phyloP scores from a whole-genome alignment of 345 rosid species.

The Raphanus raphanistrum region DNA sequence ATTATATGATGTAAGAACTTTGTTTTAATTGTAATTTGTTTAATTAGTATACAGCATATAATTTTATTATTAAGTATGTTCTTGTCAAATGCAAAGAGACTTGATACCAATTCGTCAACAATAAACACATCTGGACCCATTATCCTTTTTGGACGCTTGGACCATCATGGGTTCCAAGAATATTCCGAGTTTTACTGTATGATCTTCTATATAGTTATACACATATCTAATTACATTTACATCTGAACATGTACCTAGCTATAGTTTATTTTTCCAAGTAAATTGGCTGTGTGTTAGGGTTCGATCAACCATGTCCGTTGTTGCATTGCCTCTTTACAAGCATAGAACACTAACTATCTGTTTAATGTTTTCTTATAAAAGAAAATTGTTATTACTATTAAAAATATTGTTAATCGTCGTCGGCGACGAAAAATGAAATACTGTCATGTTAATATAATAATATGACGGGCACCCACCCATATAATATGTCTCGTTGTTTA shows the following conservation, averaged over 20 bases:
- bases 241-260: background rate
- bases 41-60: background rate
- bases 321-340: background rate
- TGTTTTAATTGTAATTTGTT: background rate
- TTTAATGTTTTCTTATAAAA: background rate
- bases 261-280: background rate
- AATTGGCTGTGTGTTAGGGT: background rate
- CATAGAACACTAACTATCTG: background rate
- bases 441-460: background rate
- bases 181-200: background rate
- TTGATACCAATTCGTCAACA: background rate
- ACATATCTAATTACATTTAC: background rate
- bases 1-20: background rate
- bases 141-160: background rate
- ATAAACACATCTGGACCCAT: background rate
- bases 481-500: background rate
- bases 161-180: background rate
- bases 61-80: background rate
- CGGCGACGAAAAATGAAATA: background rate
- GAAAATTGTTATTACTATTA: background rate
- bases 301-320: background rate
- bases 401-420: background rate
- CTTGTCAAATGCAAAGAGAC: background rate
- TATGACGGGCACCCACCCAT: background rate
- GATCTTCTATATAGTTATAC: background rate